phyloP scores from a whole-genome alignment of 2,329 filamentous ascomycete genomes.

The Madurella fahalii region DNA sequence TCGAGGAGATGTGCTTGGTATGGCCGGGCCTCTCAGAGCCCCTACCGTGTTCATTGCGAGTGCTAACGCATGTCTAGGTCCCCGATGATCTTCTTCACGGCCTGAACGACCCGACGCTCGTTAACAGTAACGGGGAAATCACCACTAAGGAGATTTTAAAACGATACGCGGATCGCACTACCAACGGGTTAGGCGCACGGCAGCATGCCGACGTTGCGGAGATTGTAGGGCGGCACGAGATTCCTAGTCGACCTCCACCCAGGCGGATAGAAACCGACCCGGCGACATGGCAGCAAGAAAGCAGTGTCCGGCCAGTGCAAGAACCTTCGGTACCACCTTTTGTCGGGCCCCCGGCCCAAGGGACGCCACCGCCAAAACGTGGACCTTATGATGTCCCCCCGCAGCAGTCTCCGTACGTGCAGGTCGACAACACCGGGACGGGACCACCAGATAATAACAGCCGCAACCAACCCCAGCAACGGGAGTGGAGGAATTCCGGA shows the following conservation, averaged over 20 bases:
- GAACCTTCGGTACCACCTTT: slow-evolving; percentile 45
- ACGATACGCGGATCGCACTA: slow-evolving; percentile 75
- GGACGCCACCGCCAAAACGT: slow-evolving; percentile 48
- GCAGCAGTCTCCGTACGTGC: slow-evolving; percentile 41
- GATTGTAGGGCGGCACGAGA: slow-evolving; percentile 53
- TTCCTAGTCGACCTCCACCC: slow-evolving; percentile 52
- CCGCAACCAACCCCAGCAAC: slow-evolving; percentile 43
- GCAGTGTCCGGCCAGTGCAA: slow-evolving; percentile 74
- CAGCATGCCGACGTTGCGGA: slow-evolving; percentile 58
- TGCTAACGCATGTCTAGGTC: slow-evolving; percentile 57
- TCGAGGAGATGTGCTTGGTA: slow-evolving; percentile 97
- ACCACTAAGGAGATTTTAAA: slow-evolving; percentile 97
- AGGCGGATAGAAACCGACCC: slow-evolving; percentile 82
- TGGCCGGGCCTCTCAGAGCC: slow-evolving; percentile 32
- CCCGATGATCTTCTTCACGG: slow-evolving; percentile 87
- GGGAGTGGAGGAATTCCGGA: slow-evolving; percentile 56
- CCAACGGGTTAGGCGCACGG: slow-evolving; percentile 41
- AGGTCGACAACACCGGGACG: slow-evolving; percentile 14
- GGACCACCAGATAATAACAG: slow-evolving; percentile 36
- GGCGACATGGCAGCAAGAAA: slow-evolving; percentile 76
- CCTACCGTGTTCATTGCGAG: not conserved
- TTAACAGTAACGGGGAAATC: slow-evolving; percentile 77
- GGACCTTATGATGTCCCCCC: slow-evolving; percentile 38
- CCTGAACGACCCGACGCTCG: slow-evolving; percentile 76
- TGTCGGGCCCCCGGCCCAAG: slow-evolving; percentile 30